Evolutionary conservation across 2,329 filamentous ascomycete species (phyloP), one percentile per base, ranked within the genome.

Genomic region (Rhinocladiella mackenziei): DNA sequence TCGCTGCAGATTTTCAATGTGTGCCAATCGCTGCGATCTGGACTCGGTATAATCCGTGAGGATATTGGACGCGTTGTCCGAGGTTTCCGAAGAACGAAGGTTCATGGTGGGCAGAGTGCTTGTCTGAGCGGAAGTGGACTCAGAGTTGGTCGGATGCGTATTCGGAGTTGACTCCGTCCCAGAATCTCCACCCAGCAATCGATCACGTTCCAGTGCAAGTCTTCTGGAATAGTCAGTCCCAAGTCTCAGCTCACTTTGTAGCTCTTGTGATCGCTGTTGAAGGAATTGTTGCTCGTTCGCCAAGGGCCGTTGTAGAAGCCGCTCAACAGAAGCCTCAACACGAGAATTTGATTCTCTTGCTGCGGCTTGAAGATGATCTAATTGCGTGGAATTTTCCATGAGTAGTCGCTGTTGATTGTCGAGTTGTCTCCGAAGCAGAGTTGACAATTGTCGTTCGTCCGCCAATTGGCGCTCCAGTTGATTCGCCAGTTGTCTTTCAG

Each of bases 371-470:
- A 46, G 29, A n/a, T 43, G 31, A 9, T 45, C 40, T 11, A 46
- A 23, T 22, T 48, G 39, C 9, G 22, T 36, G 2, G 44, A 40
- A 23, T 45, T 41, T 26, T 52, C 48, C 11, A 29, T 14, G 9
- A 55, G 32, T 4, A 57, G 37, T 6, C 51, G 48, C 28, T 52
- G 43, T 34, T 55, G 53, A 6, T 45, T 49, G 20, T 57, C 54
- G 17, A 57, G 45, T 47, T 57, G 48, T 13, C 50, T 39, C 11
- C 51, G 44, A 15, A 57, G 48, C 6, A 52, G 37, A 5, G 35
- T 45, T 26, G 53, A 52, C 11, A 57, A 41, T 18, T 51, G 45
- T 20, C 50, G 47, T 33, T 57, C 55, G 25, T 56, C 55, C 9
- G 41, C 44, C 8, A 56, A 42, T 31, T 51, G 51, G 3, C 44